Evolutionary conservation across 192 early-diverging fungal species (phyloP), one percentile per base, ranked within the genome.

Genomic region (Backusella circina): DNA sequence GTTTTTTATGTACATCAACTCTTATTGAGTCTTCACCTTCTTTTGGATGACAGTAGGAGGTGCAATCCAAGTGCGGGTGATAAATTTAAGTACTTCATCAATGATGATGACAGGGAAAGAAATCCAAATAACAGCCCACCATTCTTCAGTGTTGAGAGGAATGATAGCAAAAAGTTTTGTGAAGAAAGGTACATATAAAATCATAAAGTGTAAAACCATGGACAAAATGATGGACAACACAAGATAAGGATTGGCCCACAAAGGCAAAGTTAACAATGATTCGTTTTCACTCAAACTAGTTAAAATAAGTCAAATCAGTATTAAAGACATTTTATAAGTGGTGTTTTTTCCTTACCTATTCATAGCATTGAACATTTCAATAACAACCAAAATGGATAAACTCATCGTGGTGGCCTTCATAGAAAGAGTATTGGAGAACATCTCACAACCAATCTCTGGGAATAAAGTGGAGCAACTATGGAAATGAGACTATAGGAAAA

Each of bases 291-390:
- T 96, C 66, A 98, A 86, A 65, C 81, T 81, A 77, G 1, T 33
- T 2, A 65, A 74, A 21, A 32, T 7, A 23, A 35, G 21, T 41
- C 8, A 32, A n/a, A n/a, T 66, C 31, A 84, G 26, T 70, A 10
- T 5, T 13, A 23, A 31, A 18, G 1, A 2, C 12, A 15, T 31
- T 71, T 33, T 8, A 23, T 32, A 65, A n/a, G n/a, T n/a, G n/a
- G n/a, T n/a, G 26, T 9, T n/a, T 26, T 35, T 30, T 35, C n/a
- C 65, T 72, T 74, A 78, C 82, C 90, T 92, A 86, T 98, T 98
- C 85, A 98, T 95, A 65, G 98, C 97, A 82, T 99, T 98, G 79
- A 98, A 93, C 98, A 99, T 98, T 82, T 99, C 97, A 77, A 99
- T 97, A 32, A 93, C 93, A 16, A 98, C 97, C 64, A 99, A 81